Evolutionary conservation across 352 stramenopile species (phyloP).

Genomic region (Globisporangium echinulatum): DNA sequence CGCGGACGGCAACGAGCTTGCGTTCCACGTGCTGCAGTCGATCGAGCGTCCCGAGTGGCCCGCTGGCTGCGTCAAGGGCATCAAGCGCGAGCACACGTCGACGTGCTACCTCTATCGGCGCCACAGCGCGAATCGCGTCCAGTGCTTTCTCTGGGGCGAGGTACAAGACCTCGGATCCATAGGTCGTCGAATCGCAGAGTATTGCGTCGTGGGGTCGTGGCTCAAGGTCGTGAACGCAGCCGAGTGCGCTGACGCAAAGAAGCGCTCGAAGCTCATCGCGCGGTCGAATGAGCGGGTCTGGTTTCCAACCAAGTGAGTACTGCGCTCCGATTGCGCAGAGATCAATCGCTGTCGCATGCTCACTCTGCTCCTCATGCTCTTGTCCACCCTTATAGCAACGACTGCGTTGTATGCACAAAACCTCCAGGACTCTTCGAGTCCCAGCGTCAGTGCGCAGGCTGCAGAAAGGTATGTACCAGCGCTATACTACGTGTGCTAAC

Average conservation of each 20-base stretch:
- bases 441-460: conserved; percentile 3
- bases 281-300: background rate
- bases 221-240: conserved; percentile 13
- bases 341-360: too few species aligned
- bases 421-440: conserved; percentile 8
- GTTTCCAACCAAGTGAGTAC: background rate
- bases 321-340: background rate
- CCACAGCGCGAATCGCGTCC: conserved; percentile 19
- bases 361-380: too few species aligned
- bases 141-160: conserved; percentile 31
- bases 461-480: background rate
- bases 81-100: conserved; percentile 42
- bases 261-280: conserved; percentile 2
- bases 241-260: conserved; percentile 12
- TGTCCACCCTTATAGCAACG: conserved; percentile 2
- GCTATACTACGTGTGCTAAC: too few species aligned
- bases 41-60: conserved; percentile 52
- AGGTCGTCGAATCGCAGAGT: conserved; percentile 6
- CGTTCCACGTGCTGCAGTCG: conserved; percentile 50
- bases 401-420: conserved; percentile 5
- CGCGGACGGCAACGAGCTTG: conserved; percentile 34
- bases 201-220: conserved; percentile 15
- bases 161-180: conserved; percentile 18
- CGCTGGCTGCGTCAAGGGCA: conserved; percentile 34
- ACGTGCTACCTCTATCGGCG: conserved; percentile 38